Evolutionary conservation across 2,329 filamentous ascomycete species (phyloP).

Genomic region (Lachnellula arida): DNA sequence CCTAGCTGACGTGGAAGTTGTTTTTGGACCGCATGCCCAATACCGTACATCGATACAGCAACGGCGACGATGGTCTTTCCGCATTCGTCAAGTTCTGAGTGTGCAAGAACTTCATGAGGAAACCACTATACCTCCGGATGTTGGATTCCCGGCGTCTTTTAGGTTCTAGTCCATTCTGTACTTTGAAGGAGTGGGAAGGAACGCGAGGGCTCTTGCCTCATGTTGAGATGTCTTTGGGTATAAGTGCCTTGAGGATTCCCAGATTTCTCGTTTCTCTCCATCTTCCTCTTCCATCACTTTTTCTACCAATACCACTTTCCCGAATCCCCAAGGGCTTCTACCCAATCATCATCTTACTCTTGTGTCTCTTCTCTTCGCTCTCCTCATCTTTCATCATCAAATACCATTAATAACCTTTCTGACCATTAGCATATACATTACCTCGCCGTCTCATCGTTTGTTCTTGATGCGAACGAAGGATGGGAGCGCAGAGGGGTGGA

Average conservation of each 20-base stretch:
- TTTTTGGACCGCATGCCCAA: no score
- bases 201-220: background rate
- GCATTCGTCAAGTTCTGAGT: background rate
- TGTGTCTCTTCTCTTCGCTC: background rate
- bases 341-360: background rate
- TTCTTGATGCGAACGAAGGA: background rate
- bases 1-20: no score
- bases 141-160: background rate
- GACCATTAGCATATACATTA: background rate
- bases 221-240: background rate
- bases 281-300: background rate
- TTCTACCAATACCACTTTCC: background rate
- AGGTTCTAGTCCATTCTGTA: background rate
- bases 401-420: background rate
- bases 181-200: background rate
- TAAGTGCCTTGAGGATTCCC: background rate
- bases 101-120: background rate
- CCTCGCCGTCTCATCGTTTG: background rate
- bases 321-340: background rate
- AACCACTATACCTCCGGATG: background rate
- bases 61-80: no score
- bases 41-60: no score
- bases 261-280: background rate
- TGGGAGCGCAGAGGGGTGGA: background rate
- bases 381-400: background rate